Base-by-base conservation (phyloP, 495 filamentous ascomycete genomes). In the Tetracladium marchalianum region DNA sequence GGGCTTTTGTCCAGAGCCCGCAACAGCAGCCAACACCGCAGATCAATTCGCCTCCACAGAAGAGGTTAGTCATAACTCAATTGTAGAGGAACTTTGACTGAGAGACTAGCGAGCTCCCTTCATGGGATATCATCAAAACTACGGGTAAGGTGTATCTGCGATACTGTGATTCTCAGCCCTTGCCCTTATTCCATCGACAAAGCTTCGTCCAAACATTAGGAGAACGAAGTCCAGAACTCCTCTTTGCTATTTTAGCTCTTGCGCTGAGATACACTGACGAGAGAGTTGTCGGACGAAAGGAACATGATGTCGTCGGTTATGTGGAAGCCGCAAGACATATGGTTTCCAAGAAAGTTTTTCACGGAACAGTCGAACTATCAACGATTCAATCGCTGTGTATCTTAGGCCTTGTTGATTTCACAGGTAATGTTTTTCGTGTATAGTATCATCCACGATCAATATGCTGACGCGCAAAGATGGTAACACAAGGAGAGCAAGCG, bases 301-400 rank as follows among this genome's bases (percentile, higher is more conserved):
- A 58, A 9, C 44, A 60, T 1, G 43, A 47, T 1, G 54, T 64
- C 5, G 62, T 57, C 33, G 55, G 60, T 7, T 70, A 73, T 56
- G 58, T 65, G 1, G 66, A 71, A 52, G 63, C 65, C n/a, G 65
- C 69, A 8, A 55, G 68, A 16, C 58, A 52, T 6, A 57, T 69
- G 5, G 62, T 69, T 6, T 69, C 64, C 55, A 66, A 63, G 42
- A 61, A 64, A 49, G 57, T 70, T 7, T 66, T 64, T 16, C 62
- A 70, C 39, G 69, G 69, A 10, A 61, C 61, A 0, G 65, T 73
- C 11, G 69, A 73, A 44, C 53, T 73, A 12, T 70, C 68, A 31
- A 73, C 69, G 1, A 57, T 73, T 27, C 69, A 73, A 41, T 62
- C 62, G 37, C 54, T 73, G 9, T 70, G 67, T 42, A 59, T 73